Percentiles rank a stretch among this genome's conserved stretches.
Conservation (phyloP, 306 rosid species). For the Vicia sativa region DNA sequence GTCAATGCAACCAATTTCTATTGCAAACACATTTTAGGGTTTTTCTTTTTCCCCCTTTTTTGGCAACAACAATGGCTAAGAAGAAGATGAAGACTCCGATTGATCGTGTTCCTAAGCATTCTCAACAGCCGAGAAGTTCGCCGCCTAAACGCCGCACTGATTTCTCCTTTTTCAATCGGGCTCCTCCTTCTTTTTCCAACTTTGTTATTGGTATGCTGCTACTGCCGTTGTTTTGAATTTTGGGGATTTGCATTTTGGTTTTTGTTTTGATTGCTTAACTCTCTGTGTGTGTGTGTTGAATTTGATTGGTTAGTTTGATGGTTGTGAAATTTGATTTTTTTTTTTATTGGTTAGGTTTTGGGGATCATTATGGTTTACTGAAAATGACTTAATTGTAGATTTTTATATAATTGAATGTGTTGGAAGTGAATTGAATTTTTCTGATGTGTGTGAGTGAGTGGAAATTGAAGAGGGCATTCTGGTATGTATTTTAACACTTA, state of each 20-base stretch:
- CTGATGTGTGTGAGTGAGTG: not conserved
- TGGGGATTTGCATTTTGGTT: not conserved
- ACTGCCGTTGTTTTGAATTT: constrained; percentile 3
- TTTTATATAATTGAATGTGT: not conserved
- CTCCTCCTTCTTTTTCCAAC: constrained; percentile 37
- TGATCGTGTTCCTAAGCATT: constrained; percentile 49
- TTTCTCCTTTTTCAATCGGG: constrained; percentile 41
- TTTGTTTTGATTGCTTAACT: not conserved
- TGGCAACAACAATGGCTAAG: constrained; percentile 51
- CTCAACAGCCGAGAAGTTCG: constrained; percentile 73
- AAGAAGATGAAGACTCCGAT: constrained; percentile 17
- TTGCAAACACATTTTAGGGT: constrained; percentile 38
- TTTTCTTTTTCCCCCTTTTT: not conserved
- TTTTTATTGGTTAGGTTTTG: constrained; percentile 10
- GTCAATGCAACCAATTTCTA: constrained; percentile 39
- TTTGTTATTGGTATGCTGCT: constrained; percentile 30
- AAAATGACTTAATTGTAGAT: constrained; percentile 20
- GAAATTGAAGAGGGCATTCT: not conserved
- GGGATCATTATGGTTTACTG: constrained; percentile 1
- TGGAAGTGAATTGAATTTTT: not conserved
- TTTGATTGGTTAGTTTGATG: not conserved
- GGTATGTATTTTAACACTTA: too few species aligned
- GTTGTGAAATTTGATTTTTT: constrained; percentile 1
- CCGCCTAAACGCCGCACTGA: constrained; percentile 65
- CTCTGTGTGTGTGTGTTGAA: not conserved